Evolutionary conservation across 257 asterid genomes (phyloP), one percentile per base, ranked within the genome.

Genomic region (Thymus quinquecostatus): DNA sequence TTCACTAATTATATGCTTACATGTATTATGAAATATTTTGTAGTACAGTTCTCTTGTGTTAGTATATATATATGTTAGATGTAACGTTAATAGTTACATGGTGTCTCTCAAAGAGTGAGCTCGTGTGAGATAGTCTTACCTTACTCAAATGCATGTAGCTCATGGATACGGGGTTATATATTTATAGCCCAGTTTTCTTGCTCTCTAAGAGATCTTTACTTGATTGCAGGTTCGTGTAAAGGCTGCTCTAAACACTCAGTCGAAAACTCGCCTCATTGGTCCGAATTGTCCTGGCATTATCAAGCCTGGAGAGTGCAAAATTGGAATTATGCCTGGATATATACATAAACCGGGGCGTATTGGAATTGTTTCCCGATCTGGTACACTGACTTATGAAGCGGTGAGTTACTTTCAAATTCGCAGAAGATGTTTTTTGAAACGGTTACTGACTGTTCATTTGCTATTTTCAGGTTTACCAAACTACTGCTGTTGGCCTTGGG

Each of bases 221-320:
- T 36, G 34, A 12, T 68, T 2, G 34, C 66, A 75, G 70, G 75
- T 75, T 61, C 75, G 72, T 75, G 75, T 75, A 13, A 94, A 91
- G 78, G 96, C 96, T 74, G 96, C 98, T 67, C 84, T 94, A 61
- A 88, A 89, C 77, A 61, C 79, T 73, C 98, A 94, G 77, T 85
- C 96, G 8, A 91, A 87, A 81, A 94, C 99, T 63, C 88, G 92
- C 60, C 89, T 94, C 47, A 91, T 94, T 68, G 97, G 97, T 73
- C 99, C 99, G 50, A 94, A 94, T 76, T 94, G 99, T 77, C 99
- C 99, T 8, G 99, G 99, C 64, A 94, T 94, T 63, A 94, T 91
- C 83, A 94, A 94, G 82, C 99, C 99, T 29, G 99, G 99, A 74
- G 97, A 94, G 80, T 94, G 99, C 84, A 94, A 94, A 78, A 91